A percentile compares a stretch with the other conserved stretches of the same genome.
These are phyloP conservation scores for Rhizophagus clarus DNA, from an alignment of 192 early-diverging fungal species.

Conservation along the genomic window DNA sequence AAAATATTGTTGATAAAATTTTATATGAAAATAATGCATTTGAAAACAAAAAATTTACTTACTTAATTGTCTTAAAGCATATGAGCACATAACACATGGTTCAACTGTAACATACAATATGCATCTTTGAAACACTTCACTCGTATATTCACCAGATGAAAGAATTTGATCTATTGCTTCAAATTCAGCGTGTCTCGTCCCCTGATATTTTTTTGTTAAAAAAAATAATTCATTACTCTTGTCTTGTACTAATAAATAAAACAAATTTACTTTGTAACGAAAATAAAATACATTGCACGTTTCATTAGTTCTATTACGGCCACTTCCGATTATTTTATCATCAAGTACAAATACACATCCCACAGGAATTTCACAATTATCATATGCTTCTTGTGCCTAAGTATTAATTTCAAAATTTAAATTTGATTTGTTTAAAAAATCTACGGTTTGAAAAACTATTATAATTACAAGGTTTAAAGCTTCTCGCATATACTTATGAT, in stretches of 20 bases:
- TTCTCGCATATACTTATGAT: slow-evolving; percentile 40
- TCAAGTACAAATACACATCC: slow-evolving; percentile 90
- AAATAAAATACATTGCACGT: slow-evolving; percentile 70
- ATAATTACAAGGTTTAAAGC: slow-evolving; percentile 40
- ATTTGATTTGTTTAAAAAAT: neutral
- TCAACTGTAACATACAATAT: slow-evolving; percentile 97
- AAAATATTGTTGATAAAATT: neutral
- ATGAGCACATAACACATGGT: slow-evolving; percentile 98
- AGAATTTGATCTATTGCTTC: slow-evolving; percentile 87
- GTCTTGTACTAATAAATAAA: neutral
- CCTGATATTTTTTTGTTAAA: too few relatives aligned
- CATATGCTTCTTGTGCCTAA: slow-evolving; percentile 83
- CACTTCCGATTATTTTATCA: slow-evolving; percentile 69
- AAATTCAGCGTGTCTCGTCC: slow-evolving; percentile 92
- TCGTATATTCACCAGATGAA: slow-evolving; percentile 34
- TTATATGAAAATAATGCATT: too few relatives aligned
- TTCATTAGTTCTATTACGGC: slow-evolving; percentile 89
- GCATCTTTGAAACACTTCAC: slow-evolving; percentile 51
- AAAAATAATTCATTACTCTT: too few relatives aligned
- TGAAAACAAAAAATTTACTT: slow-evolving; percentile 11
- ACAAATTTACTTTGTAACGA: neutral
- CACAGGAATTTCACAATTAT: slow-evolving; percentile 87
- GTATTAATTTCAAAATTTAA: neutral
- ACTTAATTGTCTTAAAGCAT: slow-evolving; percentile 82
- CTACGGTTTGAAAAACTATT: neutral